Evolutionary conservation across 768 basidiomycete genomes (phyloP).

Genomic region (Russula brevipes): DNA sequence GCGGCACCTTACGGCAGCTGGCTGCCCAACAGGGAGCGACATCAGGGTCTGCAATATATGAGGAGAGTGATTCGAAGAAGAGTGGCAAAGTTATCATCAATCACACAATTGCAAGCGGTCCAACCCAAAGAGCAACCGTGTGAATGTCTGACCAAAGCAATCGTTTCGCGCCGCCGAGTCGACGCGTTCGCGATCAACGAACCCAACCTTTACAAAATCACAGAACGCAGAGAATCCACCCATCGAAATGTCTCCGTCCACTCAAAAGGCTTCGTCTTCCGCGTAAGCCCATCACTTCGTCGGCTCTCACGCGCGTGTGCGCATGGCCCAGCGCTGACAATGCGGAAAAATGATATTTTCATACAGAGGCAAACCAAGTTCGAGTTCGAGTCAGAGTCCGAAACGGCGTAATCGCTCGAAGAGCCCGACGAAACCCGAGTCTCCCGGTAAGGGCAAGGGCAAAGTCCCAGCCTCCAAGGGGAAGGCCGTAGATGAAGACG

Average conservation of each 20-base stretch:
- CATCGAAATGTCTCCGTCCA: conserved; percentile 10
- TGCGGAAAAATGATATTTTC: too few relatives aligned
- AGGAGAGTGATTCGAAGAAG: neutral
- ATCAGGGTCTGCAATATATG: too few relatives aligned
- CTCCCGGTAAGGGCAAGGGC: conserved; percentile 19
- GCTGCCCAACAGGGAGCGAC: neutral
- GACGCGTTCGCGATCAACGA: neutral
- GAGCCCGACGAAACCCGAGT: conserved; percentile 14
- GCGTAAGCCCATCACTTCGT: neutral
- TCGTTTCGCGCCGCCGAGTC: too few relatives aligned
- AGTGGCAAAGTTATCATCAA: too few relatives aligned
- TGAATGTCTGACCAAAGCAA: conserved; percentile 9
- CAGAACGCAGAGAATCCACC: neutral
- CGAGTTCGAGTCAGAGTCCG: neutral
- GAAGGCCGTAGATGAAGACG: neutral
- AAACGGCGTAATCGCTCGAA: conserved; percentile 3
- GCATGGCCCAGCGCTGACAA: neutral
- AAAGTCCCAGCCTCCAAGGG: conserved; percentile 6
- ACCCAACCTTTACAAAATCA: neutral
- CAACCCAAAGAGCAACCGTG: neutral
- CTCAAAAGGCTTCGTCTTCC: neutral
- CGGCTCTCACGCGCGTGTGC: neutral
- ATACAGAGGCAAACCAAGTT: conserved; percentile 2
- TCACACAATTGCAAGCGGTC: too few relatives aligned
- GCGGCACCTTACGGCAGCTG: neutral